Evolutionary conservation across 2,329 filamentous ascomycete species (phyloP).

Genomic region (Aspergillus ruber): DNA sequence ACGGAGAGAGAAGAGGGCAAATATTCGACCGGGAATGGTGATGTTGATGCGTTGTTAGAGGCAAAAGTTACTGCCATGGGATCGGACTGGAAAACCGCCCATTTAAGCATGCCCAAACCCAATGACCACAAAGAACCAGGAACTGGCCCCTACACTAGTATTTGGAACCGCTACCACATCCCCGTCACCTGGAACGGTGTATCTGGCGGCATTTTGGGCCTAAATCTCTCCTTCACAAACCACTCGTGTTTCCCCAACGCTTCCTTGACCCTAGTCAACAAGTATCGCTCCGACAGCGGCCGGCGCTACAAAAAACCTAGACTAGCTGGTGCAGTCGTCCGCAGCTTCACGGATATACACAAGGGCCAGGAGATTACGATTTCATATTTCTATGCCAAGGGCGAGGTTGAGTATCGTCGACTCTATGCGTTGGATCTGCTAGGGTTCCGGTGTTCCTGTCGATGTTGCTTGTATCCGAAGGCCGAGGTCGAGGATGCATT

Average conservation of each 20-base stretch:
- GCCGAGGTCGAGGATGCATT: conserved; percentile 8
- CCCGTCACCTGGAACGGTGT: neutral
- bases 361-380: conserved; percentile 21
- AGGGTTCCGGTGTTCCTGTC: conserved; percentile 21
- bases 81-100: conserved; percentile 6
- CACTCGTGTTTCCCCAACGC: conserved; percentile 21
- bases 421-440: conserved; percentile 6
- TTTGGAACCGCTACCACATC: conserved; percentile 8
- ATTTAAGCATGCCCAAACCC: conserved; percentile 3
- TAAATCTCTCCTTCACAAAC: conserved; percentile 14
- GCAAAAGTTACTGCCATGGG: conserved; percentile 7
- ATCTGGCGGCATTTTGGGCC: conserved; percentile 4
- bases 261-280: conserved; percentile 8
- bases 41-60: conserved; percentile 2
- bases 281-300: conserved; percentile 1
- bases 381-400: conserved; percentile 10
- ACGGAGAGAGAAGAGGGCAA: neutral
- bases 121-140: neutral
- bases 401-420: conserved; percentile 6
- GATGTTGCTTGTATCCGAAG: conserved; percentile 10
- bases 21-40: neutral
- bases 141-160: neutral
- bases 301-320: neutral
- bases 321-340: conserved; percentile 6
- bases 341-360: conserved; percentile 13